Evolutionary conservation across 2,329 filamentous ascomycete genomes (phyloP).

Genomic region (Talaromyces sp.): DNA sequence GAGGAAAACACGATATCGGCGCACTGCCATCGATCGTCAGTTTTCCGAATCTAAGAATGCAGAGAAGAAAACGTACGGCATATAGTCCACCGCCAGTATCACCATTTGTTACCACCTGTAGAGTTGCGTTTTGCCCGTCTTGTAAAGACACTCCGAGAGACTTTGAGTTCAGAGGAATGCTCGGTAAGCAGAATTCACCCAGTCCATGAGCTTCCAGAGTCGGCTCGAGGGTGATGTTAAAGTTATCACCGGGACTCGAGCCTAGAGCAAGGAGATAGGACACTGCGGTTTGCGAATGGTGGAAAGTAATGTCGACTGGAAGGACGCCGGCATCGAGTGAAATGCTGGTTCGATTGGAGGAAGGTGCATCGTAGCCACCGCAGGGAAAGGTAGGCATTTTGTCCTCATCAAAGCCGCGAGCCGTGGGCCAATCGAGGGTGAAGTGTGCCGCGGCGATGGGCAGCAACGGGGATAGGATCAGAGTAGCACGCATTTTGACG

Average conservation of each 20-base stretch:
- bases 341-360: conserved; percentile 42
- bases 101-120: conserved; percentile 64
- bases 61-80: conserved; percentile 44
- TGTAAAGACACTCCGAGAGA: conserved; percentile 40
- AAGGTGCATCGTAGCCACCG: conserved; percentile 41
- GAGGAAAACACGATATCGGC: conserved; percentile 65
- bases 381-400: conserved; percentile 44
- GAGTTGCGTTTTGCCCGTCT: conserved; percentile 58
- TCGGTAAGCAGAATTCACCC: conserved; percentile 61
- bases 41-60: background rate
- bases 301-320: conserved; percentile 47
- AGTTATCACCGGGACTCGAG: conserved; percentile 51
- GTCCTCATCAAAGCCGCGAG: conserved; percentile 46
- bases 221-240: conserved; percentile 62
- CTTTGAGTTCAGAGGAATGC: conserved; percentile 38
- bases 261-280: conserved; percentile 50
- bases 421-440: conserved; percentile 46
- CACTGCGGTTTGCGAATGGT: conserved; percentile 48
- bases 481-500: conserved; percentile 4
- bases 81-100: conserved; percentile 58
- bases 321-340: conserved; percentile 44
- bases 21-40: conserved; percentile 44
- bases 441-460: conserved; percentile 51
- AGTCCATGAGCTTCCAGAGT: conserved; percentile 55
- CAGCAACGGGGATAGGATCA: conserved; percentile 30